A percentile compares a stretch with the other conserved stretches of the same genome.
Conservation (phyloP, 1,284 basidiomycete species). For the Trametes versicolor region DNA sequence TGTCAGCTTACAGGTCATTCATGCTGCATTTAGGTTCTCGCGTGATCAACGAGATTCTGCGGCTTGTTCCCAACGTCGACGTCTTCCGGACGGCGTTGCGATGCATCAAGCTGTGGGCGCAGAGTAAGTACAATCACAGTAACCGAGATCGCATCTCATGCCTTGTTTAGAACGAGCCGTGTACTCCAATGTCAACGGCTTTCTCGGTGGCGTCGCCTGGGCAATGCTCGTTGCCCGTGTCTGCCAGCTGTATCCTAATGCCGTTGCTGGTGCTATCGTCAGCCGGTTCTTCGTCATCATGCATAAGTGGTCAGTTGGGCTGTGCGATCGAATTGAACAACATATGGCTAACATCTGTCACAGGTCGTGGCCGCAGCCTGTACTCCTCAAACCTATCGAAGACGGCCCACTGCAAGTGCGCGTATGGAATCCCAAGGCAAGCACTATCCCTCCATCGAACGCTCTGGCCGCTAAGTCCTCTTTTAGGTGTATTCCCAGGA, state of each 20-base stretch:
- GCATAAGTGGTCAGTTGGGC: conserved; percentile 83
- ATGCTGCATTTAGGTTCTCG: conserved; percentile 74
- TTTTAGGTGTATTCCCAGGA: conserved; percentile 90
- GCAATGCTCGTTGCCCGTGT: conserved; percentile 97
- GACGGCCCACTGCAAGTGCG: conserved; percentile 93
- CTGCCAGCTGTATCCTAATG: conserved; percentile 98
- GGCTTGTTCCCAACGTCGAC: conserved; percentile 93
- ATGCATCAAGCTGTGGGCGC: conserved; percentile 98
- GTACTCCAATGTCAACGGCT: conserved; percentile 99
- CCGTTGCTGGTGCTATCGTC: conserved; percentile 93
- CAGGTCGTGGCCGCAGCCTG: conserved; percentile 98
- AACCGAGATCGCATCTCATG: conserved; percentile 24
- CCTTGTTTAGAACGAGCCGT: conserved; percentile 82
- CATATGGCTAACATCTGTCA: conserved; percentile 27
- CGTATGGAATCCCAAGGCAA: conserved; percentile 97
- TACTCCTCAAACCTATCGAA: conserved; percentile 95
- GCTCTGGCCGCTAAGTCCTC: not conserved
- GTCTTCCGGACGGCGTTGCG: conserved; percentile 95
- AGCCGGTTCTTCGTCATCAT: conserved; percentile 97
- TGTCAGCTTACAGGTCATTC: not conserved
- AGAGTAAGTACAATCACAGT: conserved; percentile 65
- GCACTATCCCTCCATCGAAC: conserved; percentile 17
- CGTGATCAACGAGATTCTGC: conserved; percentile 96
- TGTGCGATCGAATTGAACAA: not conserved
- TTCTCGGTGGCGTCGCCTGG: conserved; percentile 98